Percentiles rank a stretch among this genome's conserved stretches.
These are phyloP conservation scores for Lagenidium giganteum DNA, from an alignment of 352 stramenopile genomes.

Conservation along the genomic window DNA sequence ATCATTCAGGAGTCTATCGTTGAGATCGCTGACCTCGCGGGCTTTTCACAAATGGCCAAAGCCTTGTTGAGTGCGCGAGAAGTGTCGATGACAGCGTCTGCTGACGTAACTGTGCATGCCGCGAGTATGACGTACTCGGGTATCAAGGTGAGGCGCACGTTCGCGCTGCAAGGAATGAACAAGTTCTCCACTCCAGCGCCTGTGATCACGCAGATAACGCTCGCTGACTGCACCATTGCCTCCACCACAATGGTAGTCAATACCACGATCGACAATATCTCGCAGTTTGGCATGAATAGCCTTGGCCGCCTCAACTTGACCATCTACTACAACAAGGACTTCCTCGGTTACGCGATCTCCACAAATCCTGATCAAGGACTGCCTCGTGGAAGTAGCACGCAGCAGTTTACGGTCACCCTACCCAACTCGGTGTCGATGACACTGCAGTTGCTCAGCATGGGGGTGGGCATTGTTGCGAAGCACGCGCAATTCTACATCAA, in stretches of 20 bases:
- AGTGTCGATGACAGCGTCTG: constrained; percentile 30
- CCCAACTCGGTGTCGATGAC: constrained; percentile 14
- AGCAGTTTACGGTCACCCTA: constrained; percentile 36
- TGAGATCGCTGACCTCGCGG: constrained; percentile 27
- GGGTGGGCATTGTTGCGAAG: constrained; percentile 21
- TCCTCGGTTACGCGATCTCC: constrained; percentile 53
- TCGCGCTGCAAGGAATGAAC: constrained; percentile 43
- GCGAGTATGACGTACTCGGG: constrained; percentile 44
- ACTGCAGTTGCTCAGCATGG: constrained; percentile 27
- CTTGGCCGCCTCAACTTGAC: constrained; percentile 66
- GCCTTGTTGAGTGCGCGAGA: constrained; percentile 26
- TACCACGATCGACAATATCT: constrained; percentile 45
- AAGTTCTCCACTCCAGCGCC: constrained; percentile 43
- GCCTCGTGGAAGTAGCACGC: constrained; percentile 32
- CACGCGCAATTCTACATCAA: constrained; percentile 39
- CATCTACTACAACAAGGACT: constrained; percentile 55
- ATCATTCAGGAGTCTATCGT: constrained; percentile 27
- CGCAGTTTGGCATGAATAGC: constrained; percentile 41
- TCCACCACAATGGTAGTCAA: constrained; percentile 61
- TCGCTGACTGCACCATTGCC: constrained; percentile 40
- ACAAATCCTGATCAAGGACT: constrained; percentile 18
- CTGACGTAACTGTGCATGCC: constrained; percentile 35
- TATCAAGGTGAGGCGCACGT: constrained; percentile 35
- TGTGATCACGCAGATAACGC: constrained; percentile 50
- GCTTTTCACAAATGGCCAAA: constrained; percentile 39